Conservation (phyloP, 805 yeast genomes). For the Cephaloascus albidus region DNA sequence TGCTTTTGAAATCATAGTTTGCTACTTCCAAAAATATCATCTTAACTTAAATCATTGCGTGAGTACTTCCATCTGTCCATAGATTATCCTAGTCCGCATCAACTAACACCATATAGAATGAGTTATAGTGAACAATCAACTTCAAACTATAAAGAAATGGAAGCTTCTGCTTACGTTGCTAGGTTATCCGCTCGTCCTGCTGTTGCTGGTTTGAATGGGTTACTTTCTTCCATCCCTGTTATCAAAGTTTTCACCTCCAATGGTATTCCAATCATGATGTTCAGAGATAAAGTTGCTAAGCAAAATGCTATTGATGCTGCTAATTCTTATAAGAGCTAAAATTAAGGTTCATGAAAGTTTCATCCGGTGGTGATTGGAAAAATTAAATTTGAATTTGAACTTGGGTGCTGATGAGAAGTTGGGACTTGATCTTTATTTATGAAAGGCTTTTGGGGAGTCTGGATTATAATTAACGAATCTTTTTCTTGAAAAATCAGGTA, state of each 20-base stretch:
- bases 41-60: too few species aligned
- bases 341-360: not conserved
- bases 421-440: too few species aligned
- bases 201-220: constrained; percentile 47
- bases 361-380: too few species aligned
- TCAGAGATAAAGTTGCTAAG: constrained; percentile 20
- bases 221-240: constrained; percentile 49
- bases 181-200: constrained; percentile 44
- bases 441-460: too few species aligned
- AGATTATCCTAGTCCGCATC: too few species aligned
- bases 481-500: too few species aligned
- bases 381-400: too few species aligned
- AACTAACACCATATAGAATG: not conserved
- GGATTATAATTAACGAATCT: too few species aligned
- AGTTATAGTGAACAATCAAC: not conserved
- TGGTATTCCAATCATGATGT: constrained; percentile 48
- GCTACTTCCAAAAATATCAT: too few species aligned
- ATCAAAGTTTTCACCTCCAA: constrained; percentile 50
- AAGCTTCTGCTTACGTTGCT: constrained; percentile 42
- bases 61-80: too few species aligned
- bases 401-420: too few species aligned
- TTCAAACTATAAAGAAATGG: constrained; percentile 3
- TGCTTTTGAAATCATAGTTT: too few species aligned
- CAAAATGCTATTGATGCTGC: not conserved
- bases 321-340: not conserved